Percentiles rank a stretch among this genome's conserved stretches.
Conservation (phyloP, 495 filamentous ascomycete genomes). For the Penicilliopsis zonata region DNA sequence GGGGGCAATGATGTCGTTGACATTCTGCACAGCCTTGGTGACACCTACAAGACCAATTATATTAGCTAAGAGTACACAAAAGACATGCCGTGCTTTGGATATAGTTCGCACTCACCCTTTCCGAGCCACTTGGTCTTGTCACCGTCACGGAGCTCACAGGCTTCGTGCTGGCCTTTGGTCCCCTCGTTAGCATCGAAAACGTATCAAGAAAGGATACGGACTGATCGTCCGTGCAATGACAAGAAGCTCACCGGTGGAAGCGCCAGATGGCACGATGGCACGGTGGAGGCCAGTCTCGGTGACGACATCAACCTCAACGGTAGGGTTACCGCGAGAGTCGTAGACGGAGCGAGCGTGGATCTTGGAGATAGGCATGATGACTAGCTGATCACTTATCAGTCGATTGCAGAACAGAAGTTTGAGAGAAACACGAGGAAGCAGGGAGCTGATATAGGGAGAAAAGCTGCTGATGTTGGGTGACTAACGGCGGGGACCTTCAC, state of each 20-base stretch:
- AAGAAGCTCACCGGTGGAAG: slow-evolving; percentile 71
- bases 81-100: neutral
- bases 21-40: slow-evolving; percentile 87
- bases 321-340: slow-evolving; percentile 98
- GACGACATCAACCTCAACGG: slow-evolving; percentile 90
- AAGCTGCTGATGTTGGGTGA: slow-evolving; percentile 17
- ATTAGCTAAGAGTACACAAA: no score
- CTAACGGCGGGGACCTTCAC: slow-evolving; percentile 33
- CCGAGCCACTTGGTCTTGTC: slow-evolving; percentile 95
- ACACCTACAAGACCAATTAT: slow-evolving; percentile 53
- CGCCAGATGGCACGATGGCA: slow-evolving; percentile 96
- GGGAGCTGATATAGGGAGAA: slow-evolving; percentile 3
- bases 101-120: slow-evolving; percentile 49
- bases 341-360: slow-evolving; percentile 98
- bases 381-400: slow-evolving; percentile 7
- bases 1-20: slow-evolving; percentile 87
- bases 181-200: slow-evolving; percentile 6
- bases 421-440: slow-evolving; percentile 6
- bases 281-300: slow-evolving; percentile 95
- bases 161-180: slow-evolving; percentile 80
- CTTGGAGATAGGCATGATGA: slow-evolving; percentile 89
- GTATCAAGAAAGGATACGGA: neutral
- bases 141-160: slow-evolving; percentile 95
- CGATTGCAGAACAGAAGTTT: slow-evolving; percentile 11
- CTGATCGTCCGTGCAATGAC: no score